Evolutionary conservation across 1,284 basidiomycete genomes (phyloP).

Genomic region (Golubevia pallescens): DNA sequence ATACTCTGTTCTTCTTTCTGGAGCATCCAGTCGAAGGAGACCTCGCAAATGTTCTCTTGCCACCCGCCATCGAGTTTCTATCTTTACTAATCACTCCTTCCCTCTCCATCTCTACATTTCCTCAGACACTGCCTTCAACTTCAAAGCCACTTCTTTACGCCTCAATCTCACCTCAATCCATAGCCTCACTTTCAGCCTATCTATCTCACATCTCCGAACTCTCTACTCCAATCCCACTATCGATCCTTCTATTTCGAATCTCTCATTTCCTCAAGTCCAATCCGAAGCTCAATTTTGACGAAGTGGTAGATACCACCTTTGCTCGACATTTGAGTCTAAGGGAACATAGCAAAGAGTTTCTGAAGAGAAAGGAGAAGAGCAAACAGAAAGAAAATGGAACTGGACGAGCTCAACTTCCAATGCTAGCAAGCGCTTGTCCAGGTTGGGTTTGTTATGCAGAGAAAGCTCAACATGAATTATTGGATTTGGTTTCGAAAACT

Average conservation of each 20-base stretch:
- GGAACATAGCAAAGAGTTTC: slow-evolving; percentile 83
- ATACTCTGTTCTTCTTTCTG: slow-evolving; percentile 20
- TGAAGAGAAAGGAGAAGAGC: slow-evolving; percentile 42
- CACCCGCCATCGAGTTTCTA: too few species aligned
- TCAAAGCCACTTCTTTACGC: slow-evolving; percentile 28
- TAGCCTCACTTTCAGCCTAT: slow-evolving; percentile 74
- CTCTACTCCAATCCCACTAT: slow-evolving; percentile 66
- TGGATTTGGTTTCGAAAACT: slow-evolving; percentile 84
- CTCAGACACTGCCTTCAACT: too few species aligned
- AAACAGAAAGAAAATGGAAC: slow-evolving; percentile 9
- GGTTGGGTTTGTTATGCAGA: slow-evolving; percentile 99
- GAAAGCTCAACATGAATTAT: slow-evolving; percentile 88
- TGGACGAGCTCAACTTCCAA: slow-evolving; percentile 71
- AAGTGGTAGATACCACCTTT: slow-evolving; percentile 92
- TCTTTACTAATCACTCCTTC: slow-evolving; percentile 67
- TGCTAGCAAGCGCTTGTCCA: slow-evolving; percentile 94
- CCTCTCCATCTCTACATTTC: slow-evolving; percentile 61
- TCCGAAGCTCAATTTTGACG: slow-evolving; percentile 71
- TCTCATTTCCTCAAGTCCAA: slow-evolving; percentile 53
- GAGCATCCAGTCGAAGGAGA: background rate
- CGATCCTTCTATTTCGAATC: slow-evolving; percentile 66
- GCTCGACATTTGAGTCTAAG: slow-evolving; percentile 83
- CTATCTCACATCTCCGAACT: slow-evolving; percentile 18
- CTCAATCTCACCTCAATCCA: slow-evolving; percentile 77
- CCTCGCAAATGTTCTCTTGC: too few species aligned